These are phyloP conservation scores for Cydonia oblonga DNA, from an alignment of 331 rosid genomes.

Conservation along the genomic window DNA sequence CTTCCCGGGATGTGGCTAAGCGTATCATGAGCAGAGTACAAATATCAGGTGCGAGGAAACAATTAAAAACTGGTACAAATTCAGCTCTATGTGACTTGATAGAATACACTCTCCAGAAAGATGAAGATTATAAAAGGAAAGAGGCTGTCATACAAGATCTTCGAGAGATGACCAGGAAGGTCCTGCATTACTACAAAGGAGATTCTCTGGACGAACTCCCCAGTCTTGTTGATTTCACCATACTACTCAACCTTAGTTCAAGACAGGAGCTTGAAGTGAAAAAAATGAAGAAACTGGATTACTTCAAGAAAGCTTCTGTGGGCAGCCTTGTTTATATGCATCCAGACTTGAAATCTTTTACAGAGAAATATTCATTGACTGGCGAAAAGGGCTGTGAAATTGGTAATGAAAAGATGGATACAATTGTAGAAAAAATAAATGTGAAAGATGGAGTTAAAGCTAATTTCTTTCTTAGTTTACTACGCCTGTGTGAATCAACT, in stretches of 20 bases:
- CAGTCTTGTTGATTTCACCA: slow-evolving; percentile 66
- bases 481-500: slow-evolving; percentile 45
- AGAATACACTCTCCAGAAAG: slow-evolving; percentile 73
- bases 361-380: slow-evolving; percentile 7
- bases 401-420: slow-evolving; percentile 45
- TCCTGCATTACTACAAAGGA: slow-evolving; percentile 86
- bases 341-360: slow-evolving; percentile 42
- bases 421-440: slow-evolving; percentile 27
- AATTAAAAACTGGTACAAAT: slow-evolving; percentile 21
- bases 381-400: background rate
- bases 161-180: slow-evolving; percentile 80
- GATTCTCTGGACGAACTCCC: slow-evolving; percentile 91
- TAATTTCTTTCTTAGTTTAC: slow-evolving; percentile 61
- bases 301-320: slow-evolving; percentile 49
- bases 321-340: slow-evolving; percentile 78
- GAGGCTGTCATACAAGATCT: slow-evolving; percentile 64
- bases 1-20: slow-evolving; percentile 48
- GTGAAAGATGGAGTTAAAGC: slow-evolving; percentile 68
- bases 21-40: slow-evolving; percentile 58
- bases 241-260: slow-evolving; percentile 50
- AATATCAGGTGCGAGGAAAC: slow-evolving; percentile 32
- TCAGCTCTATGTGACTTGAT: slow-evolving; percentile 43
- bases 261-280: slow-evolving; percentile 46
- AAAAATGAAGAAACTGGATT: slow-evolving; percentile 33
- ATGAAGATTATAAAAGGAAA: slow-evolving; percentile 58